These are phyloP conservation scores for Solanum ossicruentum DNA, from an alignment of 257 asterid species.

Conservation along the genomic window DNA sequence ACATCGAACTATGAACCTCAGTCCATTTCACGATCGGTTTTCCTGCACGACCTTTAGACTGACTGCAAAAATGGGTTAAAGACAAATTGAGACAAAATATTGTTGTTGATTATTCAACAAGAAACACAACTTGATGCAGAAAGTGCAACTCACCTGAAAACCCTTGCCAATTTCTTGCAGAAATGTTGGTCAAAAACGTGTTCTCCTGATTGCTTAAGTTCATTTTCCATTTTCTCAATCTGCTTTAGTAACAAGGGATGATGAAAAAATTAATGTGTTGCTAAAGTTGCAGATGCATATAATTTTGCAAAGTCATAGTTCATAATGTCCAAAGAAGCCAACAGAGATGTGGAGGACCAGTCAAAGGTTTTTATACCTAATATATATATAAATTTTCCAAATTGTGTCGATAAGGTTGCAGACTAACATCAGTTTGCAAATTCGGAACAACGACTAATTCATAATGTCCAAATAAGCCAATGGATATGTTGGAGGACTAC, in stretches of 20 bases:
- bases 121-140: neutral
- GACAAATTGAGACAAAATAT: neutral
- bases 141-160: slow-evolving; percentile 40
- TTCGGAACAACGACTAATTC: neutral
- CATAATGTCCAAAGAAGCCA: neutral
- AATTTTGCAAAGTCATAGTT: neutral
- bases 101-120: neutral
- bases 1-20: slow-evolving; percentile 37
- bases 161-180: slow-evolving; percentile 51
- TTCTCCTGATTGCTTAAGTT: slow-evolving; percentile 22
- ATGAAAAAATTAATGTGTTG: neutral
- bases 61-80: slow-evolving; percentile 24
- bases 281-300: neutral
- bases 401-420: neutral
- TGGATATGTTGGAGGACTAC: neutral
- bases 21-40: slow-evolving; percentile 68
- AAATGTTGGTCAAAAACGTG: slow-evolving; percentile 26
- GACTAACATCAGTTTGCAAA: neutral
- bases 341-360: neutral
- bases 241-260: slow-evolving; percentile 8
- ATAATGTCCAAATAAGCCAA: neutral
- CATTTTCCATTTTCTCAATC: slow-evolving; percentile 53
- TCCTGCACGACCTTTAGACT: slow-evolving; percentile 81
- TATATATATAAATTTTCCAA: neutral
- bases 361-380: neutral